Evolutionary conservation across 2,329 filamentous ascomycete species (phyloP), one percentile per base, ranked within the genome.

Genomic region (Neofusicoccum laricinum): DNA sequence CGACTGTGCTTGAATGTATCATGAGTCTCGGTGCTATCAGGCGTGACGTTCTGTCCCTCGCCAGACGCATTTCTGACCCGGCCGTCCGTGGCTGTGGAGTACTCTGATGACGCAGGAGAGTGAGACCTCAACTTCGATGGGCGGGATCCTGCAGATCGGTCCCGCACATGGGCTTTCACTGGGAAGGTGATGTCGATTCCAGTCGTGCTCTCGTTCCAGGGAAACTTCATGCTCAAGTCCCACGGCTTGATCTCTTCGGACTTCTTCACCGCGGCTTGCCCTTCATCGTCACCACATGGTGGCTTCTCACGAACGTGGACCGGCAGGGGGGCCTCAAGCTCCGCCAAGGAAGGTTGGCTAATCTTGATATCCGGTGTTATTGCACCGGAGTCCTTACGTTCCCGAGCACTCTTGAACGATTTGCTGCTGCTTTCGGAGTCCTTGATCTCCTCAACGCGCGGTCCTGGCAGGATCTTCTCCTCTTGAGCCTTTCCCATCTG

Each of bases 311-410:
- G 73, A 14, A 72, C 55, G 32, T 69, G 41, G 57, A 67, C 65
- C 34, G 71, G 69, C 19, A 71, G 68, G 14, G 70, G 72, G 30
- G 68, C 67, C 55, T 73, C 68, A 21, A 76, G 69, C 66, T 73
- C 69, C 40, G 66, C 58, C 48, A 69, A 34, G 43, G 67, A 67
- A n/a, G 63, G 53, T 25, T 61, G 32, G 30, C 41, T 34, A 11
- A 45, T 51, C n/a, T 55, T 53, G 43, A 21, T 17, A 19, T 63
- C 51, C 14, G 17, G 21, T 1, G 45, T n/a, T 25, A 21, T 19
- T n/a, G 45, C 46, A 10, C 14, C 30, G 7, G 63, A 64, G 25
- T 50, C 17, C 25, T 64, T 59, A 4, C 63, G 45, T 15, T 64
- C 53, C 36, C 46, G 46, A 25, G 63, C 63, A 15, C 53, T 64